Evolutionary conservation across 2,329 filamentous ascomycete species (phyloP).

Genomic region (Fusarium agapanthi): DNA sequence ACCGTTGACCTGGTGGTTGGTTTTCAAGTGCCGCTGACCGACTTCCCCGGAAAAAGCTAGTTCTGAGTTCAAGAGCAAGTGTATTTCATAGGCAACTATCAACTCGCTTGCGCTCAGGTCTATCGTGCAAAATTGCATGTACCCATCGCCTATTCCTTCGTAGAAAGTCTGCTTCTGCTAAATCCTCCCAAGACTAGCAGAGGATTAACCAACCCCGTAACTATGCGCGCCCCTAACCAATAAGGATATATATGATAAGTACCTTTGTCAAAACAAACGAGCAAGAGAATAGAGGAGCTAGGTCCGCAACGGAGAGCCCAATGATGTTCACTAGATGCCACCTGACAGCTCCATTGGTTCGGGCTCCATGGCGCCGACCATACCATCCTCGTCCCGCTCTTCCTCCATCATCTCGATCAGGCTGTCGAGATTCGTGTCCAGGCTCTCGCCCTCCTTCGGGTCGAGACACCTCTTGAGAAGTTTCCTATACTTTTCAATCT

Average conservation of each 20-base stretch:
- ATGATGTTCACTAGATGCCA: conserved; percentile 33
- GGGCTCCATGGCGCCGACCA: conserved; percentile 44
- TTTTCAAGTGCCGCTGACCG: neutral
- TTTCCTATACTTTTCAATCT: conserved; percentile 76
- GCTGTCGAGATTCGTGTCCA: conserved; percentile 71
- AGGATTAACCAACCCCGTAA: conserved; percentile 6
- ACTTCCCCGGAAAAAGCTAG: neutral
- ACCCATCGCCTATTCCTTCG: conserved; percentile 12
- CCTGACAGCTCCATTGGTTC: conserved; percentile 45
- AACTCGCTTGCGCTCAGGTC: conserved; percentile 26
- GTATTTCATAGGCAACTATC: conserved; percentile 17
- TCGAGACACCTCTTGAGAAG: conserved; percentile 75
- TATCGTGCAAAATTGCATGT: conserved; percentile 6
- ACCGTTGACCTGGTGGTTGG: conserved; percentile 3
- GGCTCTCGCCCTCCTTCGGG: conserved; percentile 70
- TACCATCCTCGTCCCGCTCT: conserved; percentile 58
- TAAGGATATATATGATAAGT: conserved; percentile 27
- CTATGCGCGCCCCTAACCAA: conserved; percentile 14
- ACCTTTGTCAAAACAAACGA: conserved; percentile 9
- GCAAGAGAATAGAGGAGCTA: neutral
- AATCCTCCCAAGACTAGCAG: conserved; percentile 3
- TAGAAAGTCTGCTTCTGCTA: neutral
- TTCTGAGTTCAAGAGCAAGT: conserved; percentile 4
- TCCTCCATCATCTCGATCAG: conserved; percentile 72
- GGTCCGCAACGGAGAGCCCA: conserved; percentile 9